A percentile compares a stretch with the other conserved stretches of the same genome.
phyloP scores from a whole-genome alignment of 768 basidiomycete genomes.

The Trametes coccinea region DNA sequence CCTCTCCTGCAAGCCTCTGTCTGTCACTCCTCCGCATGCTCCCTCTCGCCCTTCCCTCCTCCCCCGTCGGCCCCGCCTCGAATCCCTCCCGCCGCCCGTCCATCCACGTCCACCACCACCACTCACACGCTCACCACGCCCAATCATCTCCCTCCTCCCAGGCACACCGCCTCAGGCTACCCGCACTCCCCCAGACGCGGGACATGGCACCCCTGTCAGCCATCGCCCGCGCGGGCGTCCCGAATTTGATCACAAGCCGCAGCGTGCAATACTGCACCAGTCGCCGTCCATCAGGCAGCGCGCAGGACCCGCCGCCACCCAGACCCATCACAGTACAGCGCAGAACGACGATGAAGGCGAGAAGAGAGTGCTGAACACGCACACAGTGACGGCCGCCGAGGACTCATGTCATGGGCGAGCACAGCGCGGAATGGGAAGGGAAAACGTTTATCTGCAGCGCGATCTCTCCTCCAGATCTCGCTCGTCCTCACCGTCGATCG shows the following conservation, averaged over 20 bases:
- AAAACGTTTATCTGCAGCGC: background rate
- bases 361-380: background rate
- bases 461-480: background rate
- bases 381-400: background rate
- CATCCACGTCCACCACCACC: background rate
- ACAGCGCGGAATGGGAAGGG: background rate
- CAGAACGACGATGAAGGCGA: background rate
- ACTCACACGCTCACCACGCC: background rate
- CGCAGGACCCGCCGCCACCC: no score
- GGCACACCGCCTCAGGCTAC: no score
- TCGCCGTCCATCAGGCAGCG: no score
- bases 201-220: background rate
- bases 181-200: background rate
- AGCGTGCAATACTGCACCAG: no score
- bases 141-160: background rate
- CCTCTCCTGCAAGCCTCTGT: constrained; percentile 14
- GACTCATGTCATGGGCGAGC: background rate
- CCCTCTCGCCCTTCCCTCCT: background rate
- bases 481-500: background rate
- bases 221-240: background rate
- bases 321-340: no score
- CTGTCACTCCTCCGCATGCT: constrained; percentile 11
- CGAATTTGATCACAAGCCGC: background rate
- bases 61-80: background rate
- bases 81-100: constrained; percentile 5